Conservation (phyloP, 1,284 basidiomycete species). For the Cutaneotrichosporon dermatis region DNA sequence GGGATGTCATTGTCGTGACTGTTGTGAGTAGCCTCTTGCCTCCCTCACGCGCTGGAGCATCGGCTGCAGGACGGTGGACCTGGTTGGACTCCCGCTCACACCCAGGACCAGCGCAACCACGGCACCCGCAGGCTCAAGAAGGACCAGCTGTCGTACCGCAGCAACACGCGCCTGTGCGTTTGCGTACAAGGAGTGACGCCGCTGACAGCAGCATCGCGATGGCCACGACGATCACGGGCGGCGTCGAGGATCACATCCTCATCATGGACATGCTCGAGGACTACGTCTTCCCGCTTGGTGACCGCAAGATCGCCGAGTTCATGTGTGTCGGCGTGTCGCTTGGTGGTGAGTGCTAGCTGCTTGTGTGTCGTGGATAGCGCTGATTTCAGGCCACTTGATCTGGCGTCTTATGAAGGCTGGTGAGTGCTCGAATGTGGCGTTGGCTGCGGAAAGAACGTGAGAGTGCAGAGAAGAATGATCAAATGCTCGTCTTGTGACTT, state of each 20-base stretch:
- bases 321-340: conserved; percentile 55
- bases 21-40: conserved; percentile 28
- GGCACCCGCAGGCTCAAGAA: conserved; percentile 50
- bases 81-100: no score
- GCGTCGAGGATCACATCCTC: conserved; percentile 62
- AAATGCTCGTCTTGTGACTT: no score
- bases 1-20: conserved; percentile 45
- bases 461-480: no score
- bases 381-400: conserved; percentile 11
- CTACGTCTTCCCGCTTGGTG: conserved; percentile 70
- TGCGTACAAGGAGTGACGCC: not conserved
- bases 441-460: no score
- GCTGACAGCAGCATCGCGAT: conserved; percentile 6
- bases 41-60: no score
- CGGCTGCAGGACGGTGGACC: not conserved
- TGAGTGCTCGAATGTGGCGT: no score
- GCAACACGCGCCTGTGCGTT: conserved; percentile 59
- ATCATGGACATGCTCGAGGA: conserved; percentile 74
- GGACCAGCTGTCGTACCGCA: conserved; percentile 59
- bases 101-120: conserved; percentile 78
- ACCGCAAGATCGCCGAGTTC: conserved; percentile 64
- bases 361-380: no score
- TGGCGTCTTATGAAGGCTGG: conserved; percentile 16
- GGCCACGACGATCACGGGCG: conserved; percentile 14
- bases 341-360: conserved; percentile 48